Base-by-base conservation (phyloP, 148 eudicot species). In the Limonium bicolor region DNA sequence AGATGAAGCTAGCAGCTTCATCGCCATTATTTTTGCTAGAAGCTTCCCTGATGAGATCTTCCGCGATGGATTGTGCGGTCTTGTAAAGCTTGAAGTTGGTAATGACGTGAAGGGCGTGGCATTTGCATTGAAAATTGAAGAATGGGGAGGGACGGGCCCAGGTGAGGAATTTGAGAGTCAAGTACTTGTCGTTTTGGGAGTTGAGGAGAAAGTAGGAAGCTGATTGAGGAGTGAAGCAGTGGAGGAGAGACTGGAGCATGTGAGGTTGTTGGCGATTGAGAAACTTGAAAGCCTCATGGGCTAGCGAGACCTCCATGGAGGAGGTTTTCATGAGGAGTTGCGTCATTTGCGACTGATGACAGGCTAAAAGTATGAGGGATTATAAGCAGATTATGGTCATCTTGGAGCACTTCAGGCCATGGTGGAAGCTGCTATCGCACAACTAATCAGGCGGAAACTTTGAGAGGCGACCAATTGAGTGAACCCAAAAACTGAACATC, bases 31-130 rank as follows among this genome's bases (percentile, higher is more conserved):
- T n/a, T n/a, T n/a, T n/a, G n/a, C n/a, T n/a, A n/a, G n/a, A n/a
- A n/a, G n/a, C n/a, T 10, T 44, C 45, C 6, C 38, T 10, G 18
- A 78, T 77, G 5, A 70, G 76, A 25, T 56, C 67, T 41, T 73
- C 46, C n/a, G 83, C 94, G 5, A 87, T 64, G 3, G 72, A 55
- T 45, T 64, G 76, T 1, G 90, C 96, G 0, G 78, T 50, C 40
- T 65, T 76, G 68, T 76, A 87, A 46, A 78, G 90, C 56, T 65
- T 72, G 72, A 76, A 79, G 1, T 62, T 67, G 29, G 90, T 69
- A 63, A 87, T 82, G 20, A 82, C 47, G 31, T 87, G 96, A 7
- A 87, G 62, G n/a, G 83, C 36, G 13, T 60, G 42, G 33, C 76
- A 73, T 25, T 57, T 60, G 69, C 76, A 71, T 4, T 41, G 63